Percentiles rank a stretch among this genome's conserved stretches.
These are phyloP conservation scores for Tulasnella sp. DNA, from an alignment of 768 basidiomycete species.

Conservation along the genomic window DNA sequence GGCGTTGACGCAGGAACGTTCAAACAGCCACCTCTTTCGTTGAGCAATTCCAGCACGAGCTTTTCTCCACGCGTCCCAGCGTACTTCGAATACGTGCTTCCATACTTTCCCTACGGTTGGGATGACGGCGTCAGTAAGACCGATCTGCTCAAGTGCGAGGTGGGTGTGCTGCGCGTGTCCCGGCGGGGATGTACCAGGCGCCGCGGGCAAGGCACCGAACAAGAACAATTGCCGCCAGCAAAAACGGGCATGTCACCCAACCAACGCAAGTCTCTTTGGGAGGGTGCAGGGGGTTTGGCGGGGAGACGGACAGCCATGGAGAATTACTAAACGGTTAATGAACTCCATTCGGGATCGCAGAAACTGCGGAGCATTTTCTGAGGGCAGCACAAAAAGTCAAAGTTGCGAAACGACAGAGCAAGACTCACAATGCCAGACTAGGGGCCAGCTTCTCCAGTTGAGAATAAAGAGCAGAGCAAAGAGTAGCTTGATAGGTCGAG, in stretches of 20 bases:
- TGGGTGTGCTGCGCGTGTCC: conserved; percentile 38
- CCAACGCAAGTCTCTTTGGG: too few relatives aligned
- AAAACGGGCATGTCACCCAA: too few relatives aligned
- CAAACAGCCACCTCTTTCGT: not conserved
- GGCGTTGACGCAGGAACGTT: conserved; percentile 37
- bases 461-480: conserved; percentile 40
- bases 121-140: conserved; percentile 21
- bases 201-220: not conserved
- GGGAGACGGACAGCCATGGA: too few relatives aligned
- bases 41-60: not conserved
- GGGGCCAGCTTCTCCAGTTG: conserved; percentile 50
- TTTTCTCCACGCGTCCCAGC: not conserved
- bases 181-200: conserved; percentile 31
- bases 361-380: too few relatives aligned
- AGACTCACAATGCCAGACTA: conserved; percentile 57
- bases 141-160: conserved; percentile 24
- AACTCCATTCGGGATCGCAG: too few relatives aligned
- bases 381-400: not conserved
- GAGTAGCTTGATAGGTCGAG: conserved; percentile 30
- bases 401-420: not conserved
- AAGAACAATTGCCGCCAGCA: not conserved
- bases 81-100: conserved; percentile 3
- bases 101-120: not conserved
- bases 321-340: too few relatives aligned
- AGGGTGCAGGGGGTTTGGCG: too few relatives aligned